Evolutionary conservation across 306 rosid genomes (phyloP).

Genomic region (Malus sylvestris): DNA sequence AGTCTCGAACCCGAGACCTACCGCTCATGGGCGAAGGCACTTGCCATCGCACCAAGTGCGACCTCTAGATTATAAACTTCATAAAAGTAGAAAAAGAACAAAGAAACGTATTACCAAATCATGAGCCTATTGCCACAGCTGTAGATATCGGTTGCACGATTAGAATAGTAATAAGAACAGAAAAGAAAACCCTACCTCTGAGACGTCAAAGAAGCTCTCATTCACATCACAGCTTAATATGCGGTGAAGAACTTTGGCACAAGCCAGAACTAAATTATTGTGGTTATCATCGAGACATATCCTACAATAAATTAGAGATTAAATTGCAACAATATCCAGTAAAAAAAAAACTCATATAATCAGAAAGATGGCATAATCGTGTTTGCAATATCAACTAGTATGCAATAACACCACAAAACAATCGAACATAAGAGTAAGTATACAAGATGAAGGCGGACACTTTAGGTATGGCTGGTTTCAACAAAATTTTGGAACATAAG

Average conservation of each 20-base stretch:
- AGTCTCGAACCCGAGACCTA: too few relatives aligned
- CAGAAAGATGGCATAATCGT: not conserved
- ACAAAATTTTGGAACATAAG: conserved; percentile 16
- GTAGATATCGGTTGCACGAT: too few relatives aligned
- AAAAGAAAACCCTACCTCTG: conserved; percentile 43
- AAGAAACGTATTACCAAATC: not conserved
- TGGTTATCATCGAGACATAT: conserved; percentile 90
- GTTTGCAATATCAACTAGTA: not conserved
- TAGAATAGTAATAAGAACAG: not conserved
- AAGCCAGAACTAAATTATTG: conserved; percentile 69
- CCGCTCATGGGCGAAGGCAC: too few relatives aligned
- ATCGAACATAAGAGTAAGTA: not conserved
- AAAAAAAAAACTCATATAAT: conserved; percentile 5
- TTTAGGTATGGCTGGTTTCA: not conserved
- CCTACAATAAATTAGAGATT: conserved; percentile 36
- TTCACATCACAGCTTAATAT: conserved; percentile 65
- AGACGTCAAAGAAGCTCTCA: conserved; percentile 62
- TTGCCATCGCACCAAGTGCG: too few relatives aligned
- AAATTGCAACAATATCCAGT: not conserved
- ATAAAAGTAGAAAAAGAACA: not conserved
- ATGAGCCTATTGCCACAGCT: too few relatives aligned
- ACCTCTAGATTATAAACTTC: not conserved
- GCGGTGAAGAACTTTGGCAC: conserved; percentile 65
- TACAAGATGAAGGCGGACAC: not conserved
- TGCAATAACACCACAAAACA: not conserved